These are phyloP conservation scores for Gentiana straminea DNA, from an alignment of 257 asterid genomes.

Conservation along the genomic window DNA sequence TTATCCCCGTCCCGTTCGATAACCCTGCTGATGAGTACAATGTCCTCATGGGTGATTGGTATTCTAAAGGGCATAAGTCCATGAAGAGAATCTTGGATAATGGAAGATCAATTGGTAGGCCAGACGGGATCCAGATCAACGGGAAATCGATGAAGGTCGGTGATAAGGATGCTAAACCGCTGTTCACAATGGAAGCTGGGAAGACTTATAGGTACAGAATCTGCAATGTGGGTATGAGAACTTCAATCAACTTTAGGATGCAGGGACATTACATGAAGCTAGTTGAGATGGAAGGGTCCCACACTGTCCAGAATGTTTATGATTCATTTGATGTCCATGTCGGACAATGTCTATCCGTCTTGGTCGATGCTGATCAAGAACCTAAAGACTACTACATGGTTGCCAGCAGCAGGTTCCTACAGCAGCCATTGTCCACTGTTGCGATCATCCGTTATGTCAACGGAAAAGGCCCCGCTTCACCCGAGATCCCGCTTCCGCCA, in stretches of 20 bases:
- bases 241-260: conserved; percentile 34
- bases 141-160: conserved; percentile 27
- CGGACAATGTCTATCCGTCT: conserved; percentile 39
- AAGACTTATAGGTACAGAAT: conserved; percentile 40
- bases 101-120: conserved; percentile 30
- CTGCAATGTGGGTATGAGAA: conserved; percentile 38
- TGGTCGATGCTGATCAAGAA: conserved; percentile 33
- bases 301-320: conserved; percentile 31
- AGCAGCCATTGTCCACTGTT: conserved; percentile 9
- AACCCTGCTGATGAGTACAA: conserved; percentile 28
- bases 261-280: conserved; percentile 37
- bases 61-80: conserved; percentile 39
- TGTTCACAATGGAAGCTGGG: conserved; percentile 33
- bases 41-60: conserved; percentile 43
- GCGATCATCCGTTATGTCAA: conserved; percentile 26
- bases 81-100: conserved; percentile 24
- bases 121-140: conserved; percentile 37
- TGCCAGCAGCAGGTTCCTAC: conserved; percentile 28
- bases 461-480: conserved; percentile 25
- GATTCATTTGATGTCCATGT: conserved; percentile 43
- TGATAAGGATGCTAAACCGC: conserved; percentile 16
- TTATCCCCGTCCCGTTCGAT: conserved; percentile 40
- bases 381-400: conserved; percentile 42
- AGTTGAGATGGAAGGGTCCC: conserved; percentile 46
- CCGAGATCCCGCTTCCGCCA: conserved; percentile 27